Conservation (phyloP, 257 asterid genomes). For the Solanum habrochaites region DNA sequence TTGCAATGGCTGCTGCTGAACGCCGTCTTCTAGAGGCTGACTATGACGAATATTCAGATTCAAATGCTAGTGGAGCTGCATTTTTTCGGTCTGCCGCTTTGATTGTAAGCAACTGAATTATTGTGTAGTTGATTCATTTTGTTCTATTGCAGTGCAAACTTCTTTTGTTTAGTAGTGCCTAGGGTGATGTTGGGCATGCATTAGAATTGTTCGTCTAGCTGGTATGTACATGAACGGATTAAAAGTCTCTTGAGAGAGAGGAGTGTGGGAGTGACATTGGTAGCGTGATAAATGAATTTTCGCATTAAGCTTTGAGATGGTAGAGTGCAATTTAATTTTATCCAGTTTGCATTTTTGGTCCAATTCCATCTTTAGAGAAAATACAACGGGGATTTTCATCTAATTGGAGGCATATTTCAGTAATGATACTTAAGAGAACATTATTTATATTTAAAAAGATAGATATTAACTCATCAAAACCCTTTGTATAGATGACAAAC, state of each 20-base stretch:
- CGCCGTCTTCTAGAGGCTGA: conserved; percentile 31
- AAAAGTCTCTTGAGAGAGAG: background rate
- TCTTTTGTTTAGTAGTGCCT: background rate
- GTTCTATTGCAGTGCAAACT: background rate
- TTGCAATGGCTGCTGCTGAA: conserved; percentile 41
- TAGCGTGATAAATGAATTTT: background rate
- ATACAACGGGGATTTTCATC: background rate
- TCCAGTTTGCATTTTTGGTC: background rate
- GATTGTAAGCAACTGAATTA: conserved; percentile 17
- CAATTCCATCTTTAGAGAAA: background rate
- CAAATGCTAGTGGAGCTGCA: conserved; percentile 40
- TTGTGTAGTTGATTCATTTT: background rate
- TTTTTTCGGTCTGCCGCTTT: conserved; percentile 41
- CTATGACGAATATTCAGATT: conserved; percentile 31
- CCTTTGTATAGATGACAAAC: background rate
- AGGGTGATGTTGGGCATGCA: background rate
- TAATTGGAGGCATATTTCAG: background rate
- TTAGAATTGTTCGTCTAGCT: background rate
- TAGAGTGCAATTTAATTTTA: background rate
- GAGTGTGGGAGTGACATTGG: background rate
- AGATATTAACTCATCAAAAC: background rate
- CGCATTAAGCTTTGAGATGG: background rate
- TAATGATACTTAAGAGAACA: background rate
- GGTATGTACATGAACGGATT: background rate
- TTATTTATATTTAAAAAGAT: background rate